A percentile compares a stretch with the other conserved stretches of the same genome.
These are phyloP conservation scores for Torulaspora indica DNA, from an alignment of 805 yeast genomes.

Conservation along the genomic window DNA sequence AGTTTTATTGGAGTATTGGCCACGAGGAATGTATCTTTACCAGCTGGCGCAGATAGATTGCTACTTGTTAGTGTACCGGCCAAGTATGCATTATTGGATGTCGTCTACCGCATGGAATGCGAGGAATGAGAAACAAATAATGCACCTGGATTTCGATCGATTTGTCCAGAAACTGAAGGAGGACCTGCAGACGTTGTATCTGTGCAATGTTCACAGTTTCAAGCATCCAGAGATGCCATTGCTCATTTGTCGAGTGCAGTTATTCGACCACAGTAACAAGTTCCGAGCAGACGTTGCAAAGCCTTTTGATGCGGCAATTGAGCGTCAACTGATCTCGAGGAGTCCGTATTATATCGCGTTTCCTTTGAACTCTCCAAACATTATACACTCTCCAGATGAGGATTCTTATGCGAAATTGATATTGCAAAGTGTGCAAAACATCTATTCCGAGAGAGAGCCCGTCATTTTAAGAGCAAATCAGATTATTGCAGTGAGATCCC, in stretches of 20 bases:
- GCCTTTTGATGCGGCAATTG: not conserved
- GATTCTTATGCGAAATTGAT: conserved; percentile 50
- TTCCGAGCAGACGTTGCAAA: not conserved
- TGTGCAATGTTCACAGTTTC: conserved; percentile 62
- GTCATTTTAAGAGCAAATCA: conserved; percentile 38
- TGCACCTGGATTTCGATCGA: conserved; percentile 43
- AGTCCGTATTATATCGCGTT: conserved; percentile 62
- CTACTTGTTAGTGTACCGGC: conserved; percentile 56
- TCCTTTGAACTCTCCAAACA: conserved; percentile 61
- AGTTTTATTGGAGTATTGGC: conserved; percentile 24
- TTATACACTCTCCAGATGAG: conserved; percentile 51
- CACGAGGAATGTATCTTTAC: conserved; percentile 31
- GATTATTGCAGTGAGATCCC: conserved; percentile 41
- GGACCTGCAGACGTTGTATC: conserved; percentile 48
- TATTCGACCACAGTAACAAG: conserved; percentile 49
- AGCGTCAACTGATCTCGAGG: conserved; percentile 47
- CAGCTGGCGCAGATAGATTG: conserved; percentile 71
- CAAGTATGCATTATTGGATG: conserved; percentile 40
- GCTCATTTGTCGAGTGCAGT: conserved; percentile 58
- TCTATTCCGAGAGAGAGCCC: conserved; percentile 43
- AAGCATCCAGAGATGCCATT: conserved; percentile 61
- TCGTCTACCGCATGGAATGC: conserved; percentile 30
- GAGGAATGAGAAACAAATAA: conserved; percentile 30
- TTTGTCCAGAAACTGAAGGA: conserved; percentile 47
- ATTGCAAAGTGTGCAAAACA: conserved; percentile 54